Base-by-base conservation (phyloP, 768 basidiomycete genomes). In the Kwoniella dendrophila region DNA sequence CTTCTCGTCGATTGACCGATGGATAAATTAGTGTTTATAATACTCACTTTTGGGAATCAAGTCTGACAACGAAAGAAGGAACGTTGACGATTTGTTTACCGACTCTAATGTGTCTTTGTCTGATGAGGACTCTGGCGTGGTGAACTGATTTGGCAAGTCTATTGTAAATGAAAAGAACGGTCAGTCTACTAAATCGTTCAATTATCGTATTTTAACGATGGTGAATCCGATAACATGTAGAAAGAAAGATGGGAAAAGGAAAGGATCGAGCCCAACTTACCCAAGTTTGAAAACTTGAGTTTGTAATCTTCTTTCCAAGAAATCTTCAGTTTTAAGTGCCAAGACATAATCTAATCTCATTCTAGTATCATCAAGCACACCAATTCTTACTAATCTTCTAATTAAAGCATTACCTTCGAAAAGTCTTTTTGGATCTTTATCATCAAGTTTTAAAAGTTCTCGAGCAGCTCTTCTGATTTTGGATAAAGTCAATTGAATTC, bases 341-440 rank as follows among this genome's bases (percentile, higher is more conserved):
- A 99, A 84, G 84, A 98, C 96, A 88, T 99, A 99, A 89, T 99
- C 96, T 82, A 99, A 90, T 82, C 95, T 88, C 96, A 99, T 98
- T 81, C 94, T 89, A 68, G 86, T 82, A 85, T 99, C 96, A 80
- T 98, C 96, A 81, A 99, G 89, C 84, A 99, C 96, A 85, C 96
- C 96, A 76, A 99, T 97, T 76, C 96, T 93, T 61, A 99, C 95
- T 72, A 99, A 90, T 81, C 95, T 75, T 59, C 73, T 71, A 65
- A 78, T 75, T 57, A 78, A 63, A 62, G 75, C 76, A 71, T 77
- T 74, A 81, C 92, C 92, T 84, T 98, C 96, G 85, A 99, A 98
- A 64, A 98, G 90, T 82, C 96, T 91, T 84, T 98, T 98, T 79
- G 96, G 93, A 83, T 98, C 96, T 82, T 99, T 98, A 82, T 86